Conservation (phyloP, 1,284 basidiomycete genomes). For the Sanghuangporus sanghuang region DNA sequence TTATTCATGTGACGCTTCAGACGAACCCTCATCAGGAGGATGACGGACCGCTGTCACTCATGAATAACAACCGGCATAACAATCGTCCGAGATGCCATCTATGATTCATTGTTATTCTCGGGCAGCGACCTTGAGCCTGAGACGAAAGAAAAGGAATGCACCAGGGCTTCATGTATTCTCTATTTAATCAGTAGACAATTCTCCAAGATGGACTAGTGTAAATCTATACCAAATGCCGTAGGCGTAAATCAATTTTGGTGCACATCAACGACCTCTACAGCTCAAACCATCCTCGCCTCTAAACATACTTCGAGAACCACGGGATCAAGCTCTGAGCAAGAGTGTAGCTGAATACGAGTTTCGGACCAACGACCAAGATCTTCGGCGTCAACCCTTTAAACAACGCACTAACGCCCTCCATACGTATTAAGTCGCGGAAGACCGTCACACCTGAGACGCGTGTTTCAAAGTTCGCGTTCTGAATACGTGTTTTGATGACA, state of each 20-base stretch:
- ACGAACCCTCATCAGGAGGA: too few species aligned
- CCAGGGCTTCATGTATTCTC: background rate
- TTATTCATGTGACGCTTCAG: too few species aligned
- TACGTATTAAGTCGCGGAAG: conserved; percentile 81
- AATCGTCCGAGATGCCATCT: too few species aligned
- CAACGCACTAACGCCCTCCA: conserved; percentile 84
- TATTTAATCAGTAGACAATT: background rate
- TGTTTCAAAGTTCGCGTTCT: conserved; percentile 95
- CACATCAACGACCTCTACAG: background rate
- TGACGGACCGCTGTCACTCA: too few species aligned
- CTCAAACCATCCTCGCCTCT: conserved; percentile 11
- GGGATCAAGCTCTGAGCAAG: conserved; percentile 96
- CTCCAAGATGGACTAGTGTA: background rate
- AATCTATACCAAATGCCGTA: background rate
- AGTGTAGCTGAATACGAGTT: conserved; percentile 97
- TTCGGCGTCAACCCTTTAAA: conserved; percentile 98
- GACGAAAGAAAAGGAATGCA: background rate
- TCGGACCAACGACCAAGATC: conserved; percentile 95
- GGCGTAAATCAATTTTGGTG: background rate
- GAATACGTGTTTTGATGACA: conserved; percentile 95
- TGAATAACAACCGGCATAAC: too few species aligned
- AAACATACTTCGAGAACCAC: conserved; percentile 86
- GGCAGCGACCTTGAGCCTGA: background rate
- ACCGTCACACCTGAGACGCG: conserved; percentile 88
- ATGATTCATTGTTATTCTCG: too few species aligned